Conservation (phyloP, 495 filamentous ascomycete species). For the Jackrogersella minutella region DNA sequence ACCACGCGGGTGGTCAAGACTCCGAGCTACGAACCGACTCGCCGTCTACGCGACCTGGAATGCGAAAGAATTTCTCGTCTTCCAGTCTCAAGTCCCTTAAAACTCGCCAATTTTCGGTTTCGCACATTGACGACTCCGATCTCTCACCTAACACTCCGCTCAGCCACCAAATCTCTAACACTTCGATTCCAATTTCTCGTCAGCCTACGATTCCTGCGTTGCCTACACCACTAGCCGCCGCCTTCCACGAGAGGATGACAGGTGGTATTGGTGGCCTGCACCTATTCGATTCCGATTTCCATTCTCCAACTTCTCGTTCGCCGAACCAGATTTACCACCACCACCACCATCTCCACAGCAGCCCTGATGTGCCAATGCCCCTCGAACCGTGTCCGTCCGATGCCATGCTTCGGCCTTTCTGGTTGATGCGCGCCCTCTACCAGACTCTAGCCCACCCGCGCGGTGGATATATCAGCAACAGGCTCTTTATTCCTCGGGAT, state of each 20-base stretch:
- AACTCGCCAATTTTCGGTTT: slow-evolving; percentile 77
- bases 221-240: slow-evolving; percentile 71
- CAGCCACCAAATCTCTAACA: slow-evolving; percentile 67
- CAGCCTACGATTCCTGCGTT: slow-evolving; percentile 63
- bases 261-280: slow-evolving; percentile 73
- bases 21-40: slow-evolving; percentile 50
- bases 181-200: slow-evolving; percentile 55
- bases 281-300: slow-evolving; percentile 85
- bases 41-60: slow-evolving; percentile 53
- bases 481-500: slow-evolving; percentile 89
- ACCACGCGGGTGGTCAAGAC: slow-evolving; percentile 19
- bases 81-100: slow-evolving; percentile 75
- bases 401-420: slow-evolving; percentile 86
- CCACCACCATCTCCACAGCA: slow-evolving; percentile 35
- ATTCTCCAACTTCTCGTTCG: slow-evolving; percentile 72
- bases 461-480: slow-evolving; percentile 89
- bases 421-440: slow-evolving; percentile 93
- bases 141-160: slow-evolving; percentile 77
- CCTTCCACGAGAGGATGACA: slow-evolving; percentile 60
- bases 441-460: slow-evolving; percentile 91
- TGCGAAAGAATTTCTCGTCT: slow-evolving; percentile 83
- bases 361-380: slow-evolving; percentile 66
- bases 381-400: slow-evolving; percentile 93
- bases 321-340: slow-evolving; percentile 62
- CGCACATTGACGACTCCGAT: slow-evolving; percentile 73